phyloP scores from a whole-genome alignment of 2,329 filamentous ascomycete species.

The Blastomyces gilchristii region DNA sequence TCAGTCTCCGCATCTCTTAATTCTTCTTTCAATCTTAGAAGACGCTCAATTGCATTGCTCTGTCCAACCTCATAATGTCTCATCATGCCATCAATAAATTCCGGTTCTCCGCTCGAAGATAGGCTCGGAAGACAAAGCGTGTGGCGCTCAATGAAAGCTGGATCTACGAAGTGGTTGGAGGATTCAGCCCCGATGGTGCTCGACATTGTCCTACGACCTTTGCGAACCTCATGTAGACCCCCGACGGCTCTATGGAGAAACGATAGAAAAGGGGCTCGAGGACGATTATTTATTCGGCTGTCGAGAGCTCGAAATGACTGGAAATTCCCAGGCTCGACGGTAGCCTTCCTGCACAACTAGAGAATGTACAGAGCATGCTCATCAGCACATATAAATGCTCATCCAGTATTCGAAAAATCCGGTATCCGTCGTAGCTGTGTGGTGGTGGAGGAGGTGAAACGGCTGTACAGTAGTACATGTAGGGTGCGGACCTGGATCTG shows the following conservation, averaged over 20 bases:
- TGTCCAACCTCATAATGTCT: slow-evolving; percentile 40
- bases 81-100: neutral
- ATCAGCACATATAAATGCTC: neutral
- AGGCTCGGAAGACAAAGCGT: slow-evolving; percentile 1
- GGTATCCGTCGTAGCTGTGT: neutral
- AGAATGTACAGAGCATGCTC: neutral
- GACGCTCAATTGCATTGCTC: slow-evolving; percentile 50
- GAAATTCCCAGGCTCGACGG: neutral
- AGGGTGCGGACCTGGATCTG: neutral
- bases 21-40: slow-evolving; percentile 49
- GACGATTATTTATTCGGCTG: neutral
- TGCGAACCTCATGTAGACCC: neutral
- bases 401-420: neutral
- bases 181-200: neutral
- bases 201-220: neutral
- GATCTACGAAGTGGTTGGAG: neutral
- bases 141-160: neutral
- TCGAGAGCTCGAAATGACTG: neutral
- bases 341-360: neutral
- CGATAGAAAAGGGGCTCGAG: neutral
- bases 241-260: neutral
- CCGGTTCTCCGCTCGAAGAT: neutral
- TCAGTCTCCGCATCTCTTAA: slow-evolving; percentile 46
- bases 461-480: neutral
- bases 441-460: neutral